A percentile compares a stretch with the other conserved stretches of the same genome.
Evolutionary conservation across 2,329 filamentous ascomycete species (phyloP).

Genomic region (Teratosphaeria zuluensis): DNA sequence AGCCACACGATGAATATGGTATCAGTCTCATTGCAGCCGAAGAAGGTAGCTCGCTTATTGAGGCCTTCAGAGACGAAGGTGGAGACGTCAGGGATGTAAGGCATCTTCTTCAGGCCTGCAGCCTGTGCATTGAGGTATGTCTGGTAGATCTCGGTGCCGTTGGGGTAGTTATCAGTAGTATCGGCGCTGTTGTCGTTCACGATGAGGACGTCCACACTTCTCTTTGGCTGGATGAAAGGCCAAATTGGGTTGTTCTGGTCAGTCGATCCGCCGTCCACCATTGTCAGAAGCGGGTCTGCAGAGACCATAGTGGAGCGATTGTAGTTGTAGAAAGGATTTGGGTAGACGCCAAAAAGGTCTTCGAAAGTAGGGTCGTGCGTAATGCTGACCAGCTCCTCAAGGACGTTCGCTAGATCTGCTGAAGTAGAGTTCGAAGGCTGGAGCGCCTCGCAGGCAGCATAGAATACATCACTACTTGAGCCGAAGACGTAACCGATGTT

Average conservation of each 20-base stretch:
- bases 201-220: constrained; percentile 53
- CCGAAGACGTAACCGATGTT: constrained; percentile 40
- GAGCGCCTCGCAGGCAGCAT: constrained; percentile 21
- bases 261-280: constrained; percentile 44
- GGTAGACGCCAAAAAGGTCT: constrained; percentile 44
- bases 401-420: constrained; percentile 10
- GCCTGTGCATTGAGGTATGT: constrained; percentile 47
- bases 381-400: constrained; percentile 24
- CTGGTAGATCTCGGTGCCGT: constrained; percentile 49
- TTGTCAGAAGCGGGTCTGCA: constrained; percentile 30
- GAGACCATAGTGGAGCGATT: constrained; percentile 31
- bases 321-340: constrained; percentile 52
- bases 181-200: constrained; percentile 57
- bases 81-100: constrained; percentile 44
- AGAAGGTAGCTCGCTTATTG: constrained; percentile 53
- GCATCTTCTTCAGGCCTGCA: constrained; percentile 48
- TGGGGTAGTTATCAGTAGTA: constrained; percentile 48
- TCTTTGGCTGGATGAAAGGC: constrained; percentile 41
- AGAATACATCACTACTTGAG: constrained; percentile 36
- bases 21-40: constrained; percentile 44
- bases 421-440: constrained; percentile 12
- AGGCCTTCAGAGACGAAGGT: constrained; percentile 50
- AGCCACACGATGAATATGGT: constrained; percentile 35
- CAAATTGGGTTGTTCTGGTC: constrained; percentile 45
- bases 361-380: constrained; percentile 20